Evolutionary conservation across 306 rosid species (phyloP), one percentile per base, ranked within the genome.

Genomic region (Lupinus albus): DNA sequence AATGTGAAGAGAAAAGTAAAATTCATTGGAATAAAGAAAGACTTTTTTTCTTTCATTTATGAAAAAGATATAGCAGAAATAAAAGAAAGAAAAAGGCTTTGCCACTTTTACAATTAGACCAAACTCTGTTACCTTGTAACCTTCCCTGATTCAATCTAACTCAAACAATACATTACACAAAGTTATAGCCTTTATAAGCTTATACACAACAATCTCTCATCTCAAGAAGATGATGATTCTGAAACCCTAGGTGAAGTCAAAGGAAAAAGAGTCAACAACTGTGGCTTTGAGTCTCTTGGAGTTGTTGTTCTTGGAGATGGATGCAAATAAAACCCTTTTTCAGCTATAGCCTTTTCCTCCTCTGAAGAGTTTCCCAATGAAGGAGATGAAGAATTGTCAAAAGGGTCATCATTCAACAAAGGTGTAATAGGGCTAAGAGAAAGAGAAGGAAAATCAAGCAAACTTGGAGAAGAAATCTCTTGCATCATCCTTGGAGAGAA

Each of bases 261-360:
- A 3, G 99, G 99, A 49, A 93, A 93, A 60, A 93, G 64, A 59
- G 97, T 82, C 81, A 93, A 69, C 7, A 93, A 89, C 85, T 82
- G 88, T 5, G 94, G 97, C 54, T 84, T 83, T 0, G 89, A 72
- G 49, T 65, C 87, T 67, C 95, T 84, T 0, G 94, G 97, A 3
- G 97, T 84, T 1, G 70, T 4, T 33, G 38, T 48, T 61, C 81
- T 79, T 21, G 96, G 96, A 20, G 96, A 84, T 0, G 92, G 95
- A 72, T 89, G 96, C 64, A 93, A 79, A 76, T 78, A 93, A 76
- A 84, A 93, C 16, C 95, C 95, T 47, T 85, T 93, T 68, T 93
- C 96, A 12, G 99, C 99, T 11, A 93, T 93, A n/a, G 96, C 99
- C 10, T 68, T 88, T 32, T 93, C 99, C 46, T 93, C 99, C 78